Conservation (phyloP, 495 filamentous ascomycete species). For the Xylaria grammica region DNA sequence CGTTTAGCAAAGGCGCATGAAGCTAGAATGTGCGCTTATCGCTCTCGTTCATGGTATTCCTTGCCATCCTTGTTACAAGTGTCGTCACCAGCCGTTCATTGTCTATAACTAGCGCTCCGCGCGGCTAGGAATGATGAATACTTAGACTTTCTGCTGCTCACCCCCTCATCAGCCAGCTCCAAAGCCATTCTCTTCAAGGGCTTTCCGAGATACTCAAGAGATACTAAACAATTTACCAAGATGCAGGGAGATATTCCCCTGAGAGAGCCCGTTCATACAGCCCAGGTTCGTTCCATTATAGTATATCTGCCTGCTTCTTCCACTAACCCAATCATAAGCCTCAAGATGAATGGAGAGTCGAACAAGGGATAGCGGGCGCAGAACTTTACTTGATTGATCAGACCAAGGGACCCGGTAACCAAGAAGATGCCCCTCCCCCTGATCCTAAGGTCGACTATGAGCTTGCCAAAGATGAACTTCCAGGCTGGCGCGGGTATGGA, state of each 20-base stretch:
- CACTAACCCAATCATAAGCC: conserved; percentile 32
- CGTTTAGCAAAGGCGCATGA: neutral
- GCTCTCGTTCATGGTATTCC: neutral
- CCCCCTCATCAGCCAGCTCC: neutral
- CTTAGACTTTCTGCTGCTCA: conserved; percentile 2
- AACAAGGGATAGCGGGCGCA: conserved; percentile 54
- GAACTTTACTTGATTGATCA: conserved; percentile 56
- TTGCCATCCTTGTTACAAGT: neutral
- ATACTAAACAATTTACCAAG: neutral
- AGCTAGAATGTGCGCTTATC: neutral
- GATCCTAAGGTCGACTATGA: conserved; percentile 23
- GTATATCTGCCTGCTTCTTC: conserved; percentile 1
- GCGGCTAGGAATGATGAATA: neutral
- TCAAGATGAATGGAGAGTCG: conserved; percentile 59
- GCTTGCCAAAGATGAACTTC: conserved; percentile 23
- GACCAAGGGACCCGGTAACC: conserved; percentile 36
- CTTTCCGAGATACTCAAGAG: neutral
- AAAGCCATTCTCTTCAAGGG: neutral
- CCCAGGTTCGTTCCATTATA: conserved; percentile 20
- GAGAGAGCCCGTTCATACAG: conserved; percentile 24
- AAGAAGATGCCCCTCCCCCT: conserved; percentile 23
- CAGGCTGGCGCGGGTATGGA: conserved; percentile 38
- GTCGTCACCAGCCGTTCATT: no score
- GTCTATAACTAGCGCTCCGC: neutral
- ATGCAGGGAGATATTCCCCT: conserved; percentile 32